Evolutionary conservation across 257 asterid species (phyloP), one percentile per base, ranked within the genome.

Genomic region (Primulina huaijiensis): DNA sequence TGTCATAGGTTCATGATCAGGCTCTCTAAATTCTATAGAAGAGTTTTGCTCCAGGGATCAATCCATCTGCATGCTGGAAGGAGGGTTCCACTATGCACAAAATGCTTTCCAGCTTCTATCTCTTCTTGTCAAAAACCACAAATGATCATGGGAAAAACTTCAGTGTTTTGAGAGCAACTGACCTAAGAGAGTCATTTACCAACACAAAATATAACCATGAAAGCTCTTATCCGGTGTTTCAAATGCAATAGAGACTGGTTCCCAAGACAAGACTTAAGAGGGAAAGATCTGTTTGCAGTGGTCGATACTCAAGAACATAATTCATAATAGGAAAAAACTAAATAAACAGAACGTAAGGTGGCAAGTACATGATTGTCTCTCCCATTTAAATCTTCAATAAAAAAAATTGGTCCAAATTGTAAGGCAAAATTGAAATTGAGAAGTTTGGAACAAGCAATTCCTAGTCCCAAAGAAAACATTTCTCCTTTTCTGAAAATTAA

Each of bases 91-190:
- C 21, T 56, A 64, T 80, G 77, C 7, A 63, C 75, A 69, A 83
- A 72, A 71, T 82, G 72, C 19, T 69, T 81, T 5, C 67, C 65
- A 69, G 73, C 78, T 76, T 74, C 87, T 40, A 62, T 81, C 64
- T 75, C 83, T 74, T 74, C 92, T 95, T 89, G 84, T 63, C 9
- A 31, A 75, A 69, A 62, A 63, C 35, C 33, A 64, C 10, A 61
- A 17, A 31, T 9, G 70, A 37, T 60, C 61, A 58, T 17, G 23
- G 57, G n/a, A 4, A 29, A 7, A 21, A 29, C 53, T 31, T 37
- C 56, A 68, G 40, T 21, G 43, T 38, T 63, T 12, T 8, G 46
- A 21, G 29, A 27, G 77, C 60, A 72, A 23, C 23, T 17, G 37
- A 69, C 33, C 50, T 7, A 14, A 29, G 17, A 14, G 60, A 8